Conservation (phyloP, 2,329 filamentous ascomycete genomes). For the Phoma sp. region DNA sequence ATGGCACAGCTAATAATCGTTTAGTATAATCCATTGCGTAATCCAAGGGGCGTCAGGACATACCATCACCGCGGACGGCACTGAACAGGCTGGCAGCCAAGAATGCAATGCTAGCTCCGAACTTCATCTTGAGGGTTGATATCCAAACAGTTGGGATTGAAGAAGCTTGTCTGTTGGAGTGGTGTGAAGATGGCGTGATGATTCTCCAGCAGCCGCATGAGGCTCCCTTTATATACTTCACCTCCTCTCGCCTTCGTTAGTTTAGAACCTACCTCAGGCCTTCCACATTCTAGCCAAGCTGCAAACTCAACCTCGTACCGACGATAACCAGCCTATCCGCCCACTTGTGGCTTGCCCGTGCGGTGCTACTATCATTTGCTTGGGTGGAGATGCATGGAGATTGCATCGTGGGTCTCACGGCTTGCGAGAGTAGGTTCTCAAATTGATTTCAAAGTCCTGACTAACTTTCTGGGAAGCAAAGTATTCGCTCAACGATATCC, state of each 20-base stretch:
- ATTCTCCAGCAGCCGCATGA: conserved; percentile 8
- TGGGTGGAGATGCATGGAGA: conserved; percentile 7
- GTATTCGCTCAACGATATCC: background rate
- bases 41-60: background rate
- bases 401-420: background rate
- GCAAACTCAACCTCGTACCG: background rate
- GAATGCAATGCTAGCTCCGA: conserved; percentile 36
- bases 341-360: conserved; percentile 1
- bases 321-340: conserved; percentile 1
- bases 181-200: conserved; percentile 26
- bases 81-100: conserved; percentile 38
- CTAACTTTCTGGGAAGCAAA: background rate
- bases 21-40: conserved; percentile 7
- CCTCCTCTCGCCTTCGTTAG: background rate
- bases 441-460: conserved; percentile 13
- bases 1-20: conserved; percentile 44
- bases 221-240: conserved; percentile 40
- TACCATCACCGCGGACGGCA: conserved; percentile 43
- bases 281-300: conserved; percentile 1
- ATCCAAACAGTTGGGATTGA: conserved; percentile 1
- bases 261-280: background rate
- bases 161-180: conserved; percentile 8
- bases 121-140: conserved; percentile 39
- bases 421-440: background rate
- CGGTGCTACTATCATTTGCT: background rate